Conservation (phyloP, 1,139 yeast species). For the Blastobotrys apis region DNA sequence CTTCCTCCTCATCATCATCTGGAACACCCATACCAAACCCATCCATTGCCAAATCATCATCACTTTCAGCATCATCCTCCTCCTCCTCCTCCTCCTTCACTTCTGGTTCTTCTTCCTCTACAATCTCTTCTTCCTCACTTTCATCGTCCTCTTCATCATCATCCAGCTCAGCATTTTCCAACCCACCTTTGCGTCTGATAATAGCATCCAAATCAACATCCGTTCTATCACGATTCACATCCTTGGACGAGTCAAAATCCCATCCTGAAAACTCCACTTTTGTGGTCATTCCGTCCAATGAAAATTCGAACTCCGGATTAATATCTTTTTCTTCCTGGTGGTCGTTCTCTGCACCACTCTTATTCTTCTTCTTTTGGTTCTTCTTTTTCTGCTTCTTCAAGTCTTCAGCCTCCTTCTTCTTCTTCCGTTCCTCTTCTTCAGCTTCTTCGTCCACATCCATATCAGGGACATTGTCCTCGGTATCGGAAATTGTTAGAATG, state of each 20-base stretch:
- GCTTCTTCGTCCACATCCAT: slow-evolving; percentile 46
- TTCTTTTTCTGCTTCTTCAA: slow-evolving; percentile 35
- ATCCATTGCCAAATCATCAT: slow-evolving; percentile 52
- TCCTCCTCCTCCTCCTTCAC: slow-evolving; percentile 34
- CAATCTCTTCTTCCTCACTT: slow-evolving; percentile 38
- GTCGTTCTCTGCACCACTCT: background rate
- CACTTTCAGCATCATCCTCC: slow-evolving; percentile 42
- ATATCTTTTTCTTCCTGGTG: slow-evolving; percentile 42
- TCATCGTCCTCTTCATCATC: slow-evolving; percentile 32
- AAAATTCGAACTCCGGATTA: slow-evolving; percentile 69
- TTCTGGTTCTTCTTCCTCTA: slow-evolving; percentile 38
- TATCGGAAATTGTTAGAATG: slow-evolving; percentile 71
- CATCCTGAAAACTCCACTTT: slow-evolving; percentile 61
- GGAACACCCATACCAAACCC: slow-evolving; percentile 70
- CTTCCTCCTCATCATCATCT: slow-evolving; percentile 40
- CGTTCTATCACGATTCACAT: slow-evolving; percentile 31
- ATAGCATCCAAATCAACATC: slow-evolving; percentile 87
- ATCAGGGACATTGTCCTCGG: slow-evolving; percentile 57
- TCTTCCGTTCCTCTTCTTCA: slow-evolving; percentile 26
- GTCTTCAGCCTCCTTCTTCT: slow-evolving; percentile 27
- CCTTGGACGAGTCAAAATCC: slow-evolving; percentile 60
- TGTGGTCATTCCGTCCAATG: slow-evolving; percentile 54
- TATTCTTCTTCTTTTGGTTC: slow-evolving; percentile 27
- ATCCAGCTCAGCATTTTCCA: slow-evolving; percentile 34
- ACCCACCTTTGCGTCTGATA: slow-evolving; percentile 56